Percentiles rank a stretch among this genome's conserved stretches.
Conservation (phyloP, 2,329 filamentous ascomycete genomes). For the Ophiobolus disseminans region DNA sequence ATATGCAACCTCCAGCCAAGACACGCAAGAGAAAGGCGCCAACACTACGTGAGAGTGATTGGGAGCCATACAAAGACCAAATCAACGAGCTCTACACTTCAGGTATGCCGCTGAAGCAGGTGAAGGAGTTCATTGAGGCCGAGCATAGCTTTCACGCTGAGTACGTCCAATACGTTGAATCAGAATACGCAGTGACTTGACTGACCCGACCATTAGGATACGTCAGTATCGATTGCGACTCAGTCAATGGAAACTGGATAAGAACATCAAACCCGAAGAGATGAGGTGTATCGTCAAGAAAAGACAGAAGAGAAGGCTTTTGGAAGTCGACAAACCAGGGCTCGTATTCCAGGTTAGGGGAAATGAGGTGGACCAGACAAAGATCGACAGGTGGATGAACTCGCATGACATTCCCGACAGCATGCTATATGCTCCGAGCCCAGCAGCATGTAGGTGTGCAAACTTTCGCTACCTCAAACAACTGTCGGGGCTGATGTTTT, state of each 20-base stretch:
- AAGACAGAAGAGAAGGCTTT: conserved; percentile 19
- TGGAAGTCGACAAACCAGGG: conserved; percentile 12
- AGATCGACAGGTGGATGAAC: conserved; percentile 27
- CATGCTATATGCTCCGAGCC: conserved; percentile 19
- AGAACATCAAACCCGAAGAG: conserved; percentile 28
- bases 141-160: neutral
- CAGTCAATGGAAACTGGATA: conserved; percentile 25
- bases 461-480: neutral
- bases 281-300: conserved; percentile 26
- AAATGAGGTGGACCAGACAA: conserved; percentile 13
- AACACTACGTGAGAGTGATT: conserved; percentile 14
- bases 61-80: conserved; percentile 14
- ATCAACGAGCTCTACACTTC: conserved; percentile 17
- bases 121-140: neutral
- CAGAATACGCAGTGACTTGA: neutral
- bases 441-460: conserved; percentile 10
- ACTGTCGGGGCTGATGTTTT: neutral
- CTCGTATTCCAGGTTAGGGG: conserved; percentile 18
- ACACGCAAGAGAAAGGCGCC: conserved; percentile 24
- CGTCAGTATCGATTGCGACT: conserved; percentile 29
- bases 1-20: conserved; percentile 16
- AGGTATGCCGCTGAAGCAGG: neutral
- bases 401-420: conserved; percentile 10
- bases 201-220: neutral
- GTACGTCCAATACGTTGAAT: neutral